A percentile compares a stretch with the other conserved stretches of the same genome.
phyloP scores from a whole-genome alignment of 176 grass and related monocot species.

The Musa itinerans region DNA sequence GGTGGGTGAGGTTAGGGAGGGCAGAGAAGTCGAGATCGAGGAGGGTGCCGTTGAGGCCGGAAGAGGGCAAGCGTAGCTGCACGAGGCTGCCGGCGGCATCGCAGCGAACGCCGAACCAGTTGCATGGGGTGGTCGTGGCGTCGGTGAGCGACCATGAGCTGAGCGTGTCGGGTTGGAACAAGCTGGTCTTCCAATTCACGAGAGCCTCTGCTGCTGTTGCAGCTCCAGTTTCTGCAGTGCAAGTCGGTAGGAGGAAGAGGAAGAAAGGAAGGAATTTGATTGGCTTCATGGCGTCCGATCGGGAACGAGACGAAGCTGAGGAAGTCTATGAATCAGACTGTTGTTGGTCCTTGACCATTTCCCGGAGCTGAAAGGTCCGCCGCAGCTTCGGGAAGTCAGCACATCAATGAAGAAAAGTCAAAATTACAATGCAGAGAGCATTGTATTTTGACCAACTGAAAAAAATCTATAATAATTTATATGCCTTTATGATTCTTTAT shows the following conservation, averaged over 20 bases:
- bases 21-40: conserved; percentile 6
- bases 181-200: conserved; percentile 28
- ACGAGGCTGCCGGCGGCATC: neutral
- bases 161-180: conserved; percentile 19
- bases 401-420: too few relatives aligned
- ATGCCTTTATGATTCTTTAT: too few relatives aligned
- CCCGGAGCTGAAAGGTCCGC: too few relatives aligned
- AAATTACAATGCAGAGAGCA: too few relatives aligned
- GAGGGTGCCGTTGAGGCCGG: conserved; percentile 26
- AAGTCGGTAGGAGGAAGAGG: neutral
- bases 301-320: too few relatives aligned
- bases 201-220: conserved; percentile 19
- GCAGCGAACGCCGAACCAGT: conserved; percentile 19
- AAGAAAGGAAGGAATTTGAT: neutral
- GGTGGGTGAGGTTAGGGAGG: conserved; percentile 16
- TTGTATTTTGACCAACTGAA: too few relatives aligned
- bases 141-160: conserved; percentile 26
- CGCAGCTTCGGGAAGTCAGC: too few relatives aligned
- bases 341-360: too few relatives aligned
- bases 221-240: neutral
- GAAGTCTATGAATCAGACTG: too few relatives aligned
- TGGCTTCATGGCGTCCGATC: neutral
- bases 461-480: too few relatives aligned
- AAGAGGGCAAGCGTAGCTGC: conserved; percentile 10
- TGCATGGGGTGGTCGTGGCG: conserved; percentile 5